Percentiles rank a stretch among this genome's conserved stretches.
phyloP scores from a whole-genome alignment of 225 moss, liverwort and hornwort species.

The Takakia lepidozioides region DNA sequence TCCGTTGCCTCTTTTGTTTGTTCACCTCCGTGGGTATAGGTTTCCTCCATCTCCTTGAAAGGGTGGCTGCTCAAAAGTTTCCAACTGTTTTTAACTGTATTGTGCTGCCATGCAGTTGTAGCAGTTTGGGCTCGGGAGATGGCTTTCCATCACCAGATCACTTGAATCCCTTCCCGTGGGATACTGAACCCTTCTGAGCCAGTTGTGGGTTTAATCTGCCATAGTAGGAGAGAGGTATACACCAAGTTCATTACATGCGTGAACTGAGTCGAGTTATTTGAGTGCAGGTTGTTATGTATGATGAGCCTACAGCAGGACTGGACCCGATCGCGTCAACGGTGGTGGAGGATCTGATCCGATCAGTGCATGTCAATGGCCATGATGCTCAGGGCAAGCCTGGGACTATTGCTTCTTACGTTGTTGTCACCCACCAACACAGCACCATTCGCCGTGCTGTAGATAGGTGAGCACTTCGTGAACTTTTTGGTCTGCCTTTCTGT shows the following conservation, averaged over 20 bases:
- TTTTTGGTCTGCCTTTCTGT: neutral
- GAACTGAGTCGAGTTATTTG: no score
- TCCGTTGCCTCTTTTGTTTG: no score
- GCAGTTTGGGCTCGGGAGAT: no score
- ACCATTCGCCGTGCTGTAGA: constrained; percentile 95
- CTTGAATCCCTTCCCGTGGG: no score
- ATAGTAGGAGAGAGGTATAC: no score
- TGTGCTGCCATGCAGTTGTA: no score
- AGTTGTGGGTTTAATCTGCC: no score
- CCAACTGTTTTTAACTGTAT: no score
- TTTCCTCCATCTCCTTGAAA: neutral
- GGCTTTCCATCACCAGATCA: no score
- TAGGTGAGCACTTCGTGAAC: constrained; percentile 40
- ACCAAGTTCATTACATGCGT: no score
- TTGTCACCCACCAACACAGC: constrained; percentile 97
- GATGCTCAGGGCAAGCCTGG: constrained; percentile 92
- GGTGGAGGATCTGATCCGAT: constrained; percentile 93
- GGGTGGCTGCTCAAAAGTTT: no score
- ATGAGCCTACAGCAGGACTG: constrained; percentile 93
- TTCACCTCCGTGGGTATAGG: neutral
- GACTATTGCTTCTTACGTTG: constrained; percentile 85
- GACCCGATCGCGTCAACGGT: constrained; percentile 98
- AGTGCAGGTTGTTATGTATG: constrained; percentile 86
- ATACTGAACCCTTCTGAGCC: no score
- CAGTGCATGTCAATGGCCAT: constrained; percentile 84